A percentile compares a stretch with the other conserved stretches of the same genome.
These are phyloP conservation scores for Alnus glutinosa DNA, from an alignment of 306 rosid species.

Conservation along the genomic window DNA sequence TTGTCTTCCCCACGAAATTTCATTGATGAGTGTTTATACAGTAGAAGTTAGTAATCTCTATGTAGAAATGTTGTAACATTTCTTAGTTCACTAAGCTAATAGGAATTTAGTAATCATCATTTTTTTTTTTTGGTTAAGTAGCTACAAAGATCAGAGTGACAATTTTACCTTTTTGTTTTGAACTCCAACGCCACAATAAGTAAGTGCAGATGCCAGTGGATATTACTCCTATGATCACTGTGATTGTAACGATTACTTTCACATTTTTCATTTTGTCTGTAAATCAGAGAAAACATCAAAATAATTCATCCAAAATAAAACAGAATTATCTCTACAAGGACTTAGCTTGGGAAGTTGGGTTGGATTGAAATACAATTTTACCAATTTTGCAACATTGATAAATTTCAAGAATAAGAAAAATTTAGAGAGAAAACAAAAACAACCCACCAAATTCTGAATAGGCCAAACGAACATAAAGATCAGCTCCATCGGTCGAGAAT, in stretches of 20 bases:
- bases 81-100: neutral
- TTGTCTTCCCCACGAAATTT: neutral
- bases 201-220: no score
- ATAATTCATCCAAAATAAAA: neutral
- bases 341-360: no score
- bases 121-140: neutral
- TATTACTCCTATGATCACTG: neutral
- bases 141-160: neutral
- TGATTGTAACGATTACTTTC: neutral
- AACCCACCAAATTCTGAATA: no score
- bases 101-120: neutral
- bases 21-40: neutral
- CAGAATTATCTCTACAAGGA: no score
- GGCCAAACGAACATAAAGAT: no score
- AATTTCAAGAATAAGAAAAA: no score
- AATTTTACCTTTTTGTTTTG: constrained; percentile 22
- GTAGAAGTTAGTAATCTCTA: no score
- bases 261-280: neutral
- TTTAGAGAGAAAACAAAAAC: no score
- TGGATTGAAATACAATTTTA: no score
- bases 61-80: neutral
- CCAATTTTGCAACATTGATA: neutral
- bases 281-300: neutral
- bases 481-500: no score
- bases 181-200: neutral